phyloP scores from a whole-genome alignment of 805 yeast genomes.

The Clavispora fructus region DNA sequence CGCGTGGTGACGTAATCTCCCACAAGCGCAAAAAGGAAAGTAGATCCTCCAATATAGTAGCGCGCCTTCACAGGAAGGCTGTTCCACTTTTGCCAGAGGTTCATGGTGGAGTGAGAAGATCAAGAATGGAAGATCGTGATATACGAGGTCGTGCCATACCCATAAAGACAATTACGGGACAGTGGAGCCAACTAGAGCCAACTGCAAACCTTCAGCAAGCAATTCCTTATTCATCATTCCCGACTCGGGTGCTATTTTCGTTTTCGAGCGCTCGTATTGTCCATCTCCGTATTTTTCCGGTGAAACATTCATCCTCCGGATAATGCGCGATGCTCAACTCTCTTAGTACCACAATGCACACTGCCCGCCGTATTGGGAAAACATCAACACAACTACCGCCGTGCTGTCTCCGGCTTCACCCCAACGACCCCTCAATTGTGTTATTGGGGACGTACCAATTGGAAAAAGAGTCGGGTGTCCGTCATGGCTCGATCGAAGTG shows the following conservation, averaged over 20 bases:
- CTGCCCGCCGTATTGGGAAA: background rate
- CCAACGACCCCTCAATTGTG: conserved; percentile 41
- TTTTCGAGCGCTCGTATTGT: no score
- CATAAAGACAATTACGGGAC: background rate
- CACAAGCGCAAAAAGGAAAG: conserved; percentile 33
- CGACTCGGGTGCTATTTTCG: no score
- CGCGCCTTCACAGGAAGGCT: conserved; percentile 36
- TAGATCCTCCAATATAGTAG: conserved; percentile 36
- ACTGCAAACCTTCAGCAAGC: no score
- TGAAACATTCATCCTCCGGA: no score
- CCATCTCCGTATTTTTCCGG: no score
- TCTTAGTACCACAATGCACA: background rate
- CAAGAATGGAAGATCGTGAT: background rate
- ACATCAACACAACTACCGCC: conserved; percentile 66
- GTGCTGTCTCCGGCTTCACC: conserved; percentile 66
- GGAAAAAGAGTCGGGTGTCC: conserved; percentile 45
- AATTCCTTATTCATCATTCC: no score
- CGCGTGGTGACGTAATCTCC: conserved; percentile 36
- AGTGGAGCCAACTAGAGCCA: background rate
- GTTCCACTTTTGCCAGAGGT: conserved; percentile 34
- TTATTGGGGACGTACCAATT: conserved; percentile 80
- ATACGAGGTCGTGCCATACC: conserved; percentile 5
- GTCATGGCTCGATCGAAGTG: conserved; percentile 60
- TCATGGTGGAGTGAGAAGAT: conserved; percentile 14
- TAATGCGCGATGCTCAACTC: background rate